Base-by-base conservation (phyloP, 1,284 basidiomycete species). In the Cutaneotrichosporon arboriforme region DNA sequence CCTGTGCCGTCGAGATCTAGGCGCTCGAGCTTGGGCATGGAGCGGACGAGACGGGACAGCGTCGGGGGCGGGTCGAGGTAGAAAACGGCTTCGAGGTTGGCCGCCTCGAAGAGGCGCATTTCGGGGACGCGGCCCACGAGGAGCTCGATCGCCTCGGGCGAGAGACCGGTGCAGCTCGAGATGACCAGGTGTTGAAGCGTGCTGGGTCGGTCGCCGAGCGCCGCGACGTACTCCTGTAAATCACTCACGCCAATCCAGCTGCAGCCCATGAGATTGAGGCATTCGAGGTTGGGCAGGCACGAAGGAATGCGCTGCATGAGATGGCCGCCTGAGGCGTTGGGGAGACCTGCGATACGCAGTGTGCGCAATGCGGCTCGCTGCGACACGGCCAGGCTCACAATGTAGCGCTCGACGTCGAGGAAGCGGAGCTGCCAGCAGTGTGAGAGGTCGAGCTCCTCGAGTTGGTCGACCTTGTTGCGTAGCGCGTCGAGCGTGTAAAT, bases 1-100 rank as follows among this genome's bases (percentile, higher is more conserved):
- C 65, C 66, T 3, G 88, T 88, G 57, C 88, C 86, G 68, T 96
- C 93, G 31, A 97, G 75, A 68, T 97, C 93, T 40, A 97, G 73
- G 49, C 81, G 83, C 48, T 83, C 78, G 46, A 97, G 83, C 53
- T 78, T 69, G 0, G 87, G 86, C 7, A 84, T 85, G 23, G 31
- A 36, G 13, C 54, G 51, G 3, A 59, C 54, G 8, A 59, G 49
- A 8, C 42, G 48, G 1, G 55, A 47, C 8, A 55, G 50, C 4
- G 46, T 51, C 34, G 53, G 51, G 26, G 58, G 58, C n/a, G 58
- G 58, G 40, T 59, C 53, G 38, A 54, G 46, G 41, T 59, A 55
- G 59, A 65, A 65, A 4, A 63, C 50, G 8, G 51, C 37, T 34
- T 54, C 52, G 9, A 96, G 72, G 3, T 88, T 87, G 2, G 87